Evolutionary conservation across 768 basidiomycete species (phyloP).

Genomic region (Suillus plorans): DNA sequence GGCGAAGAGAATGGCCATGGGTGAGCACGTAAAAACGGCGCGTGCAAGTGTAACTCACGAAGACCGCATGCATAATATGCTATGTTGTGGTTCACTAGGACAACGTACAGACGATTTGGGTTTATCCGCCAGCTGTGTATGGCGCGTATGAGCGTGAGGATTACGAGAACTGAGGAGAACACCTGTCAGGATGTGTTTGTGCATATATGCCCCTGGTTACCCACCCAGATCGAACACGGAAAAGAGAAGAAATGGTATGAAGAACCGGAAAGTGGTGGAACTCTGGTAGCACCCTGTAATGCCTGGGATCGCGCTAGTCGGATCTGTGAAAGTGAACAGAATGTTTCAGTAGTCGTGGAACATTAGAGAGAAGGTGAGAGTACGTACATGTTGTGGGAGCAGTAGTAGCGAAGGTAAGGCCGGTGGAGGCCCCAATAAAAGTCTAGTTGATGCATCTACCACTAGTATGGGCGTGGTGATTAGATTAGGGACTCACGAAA

Average conservation of each 20-base stretch:
- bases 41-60: no score
- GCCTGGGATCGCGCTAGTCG: neutral
- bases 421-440: neutral
- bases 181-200: no score
- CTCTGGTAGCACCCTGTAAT: neutral
- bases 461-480: neutral
- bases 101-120: no score
- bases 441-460: neutral
- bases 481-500: neutral
- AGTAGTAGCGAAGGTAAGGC: neutral
- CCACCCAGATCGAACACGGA: neutral
- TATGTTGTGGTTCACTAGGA: no score
- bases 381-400: neutral
- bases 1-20: no score
- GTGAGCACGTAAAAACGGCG: no score
- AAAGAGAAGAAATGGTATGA: neutral
- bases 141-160: no score
- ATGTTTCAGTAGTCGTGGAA: neutral
- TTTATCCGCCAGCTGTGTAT: no score
- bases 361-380: neutral
- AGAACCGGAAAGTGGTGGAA: neutral
- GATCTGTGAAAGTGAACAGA: neutral
- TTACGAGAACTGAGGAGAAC: no score
- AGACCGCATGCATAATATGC: no score
- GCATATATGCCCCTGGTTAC: neutral